These are phyloP conservation scores for Lantana camara DNA, from an alignment of 257 asterid species.

Conservation along the genomic window DNA sequence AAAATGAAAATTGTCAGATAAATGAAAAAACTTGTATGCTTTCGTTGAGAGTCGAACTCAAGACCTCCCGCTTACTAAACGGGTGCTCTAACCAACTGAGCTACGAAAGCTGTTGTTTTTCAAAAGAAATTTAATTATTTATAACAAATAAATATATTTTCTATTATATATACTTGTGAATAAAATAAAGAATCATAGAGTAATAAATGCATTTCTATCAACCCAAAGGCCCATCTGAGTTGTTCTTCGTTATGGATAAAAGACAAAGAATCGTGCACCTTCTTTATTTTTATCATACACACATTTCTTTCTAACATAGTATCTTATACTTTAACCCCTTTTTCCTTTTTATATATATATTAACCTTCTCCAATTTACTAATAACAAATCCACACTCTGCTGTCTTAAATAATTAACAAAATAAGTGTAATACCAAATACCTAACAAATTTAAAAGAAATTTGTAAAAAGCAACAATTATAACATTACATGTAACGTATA, in stretches of 20 bases:
- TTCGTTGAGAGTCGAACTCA: slow-evolving; percentile 81
- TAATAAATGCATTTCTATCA: slow-evolving; percentile 20
- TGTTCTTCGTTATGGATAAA: slow-evolving; percentile 28
- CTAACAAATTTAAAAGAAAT: too few species aligned
- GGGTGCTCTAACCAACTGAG: slow-evolving; percentile 97
- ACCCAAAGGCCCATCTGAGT: slow-evolving; percentile 35
- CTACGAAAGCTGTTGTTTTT: slow-evolving; percentile 55
- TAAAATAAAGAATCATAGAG: not conserved
- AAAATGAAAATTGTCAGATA: too few species aligned
- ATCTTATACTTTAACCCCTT: not conserved
- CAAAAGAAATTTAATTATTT: too few species aligned
- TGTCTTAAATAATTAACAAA: too few species aligned
- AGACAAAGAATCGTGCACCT: slow-evolving; percentile 37
- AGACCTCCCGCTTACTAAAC: slow-evolving; percentile 97
- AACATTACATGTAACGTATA: too few species aligned
- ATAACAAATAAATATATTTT: too few species aligned
- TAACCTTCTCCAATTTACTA: not conserved
- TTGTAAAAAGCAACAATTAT: too few species aligned
- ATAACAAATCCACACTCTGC: not conserved
- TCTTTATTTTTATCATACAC: too few species aligned
- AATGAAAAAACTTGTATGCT: slow-evolving; percentile 14
- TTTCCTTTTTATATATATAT: not conserved
- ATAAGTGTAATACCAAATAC: too few species aligned
- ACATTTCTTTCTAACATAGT: too few species aligned
- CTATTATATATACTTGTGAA: too few species aligned